Base-by-base conservation (phyloP, 2,329 filamentous ascomycete genomes). In the Aureobasidium sp. region DNA sequence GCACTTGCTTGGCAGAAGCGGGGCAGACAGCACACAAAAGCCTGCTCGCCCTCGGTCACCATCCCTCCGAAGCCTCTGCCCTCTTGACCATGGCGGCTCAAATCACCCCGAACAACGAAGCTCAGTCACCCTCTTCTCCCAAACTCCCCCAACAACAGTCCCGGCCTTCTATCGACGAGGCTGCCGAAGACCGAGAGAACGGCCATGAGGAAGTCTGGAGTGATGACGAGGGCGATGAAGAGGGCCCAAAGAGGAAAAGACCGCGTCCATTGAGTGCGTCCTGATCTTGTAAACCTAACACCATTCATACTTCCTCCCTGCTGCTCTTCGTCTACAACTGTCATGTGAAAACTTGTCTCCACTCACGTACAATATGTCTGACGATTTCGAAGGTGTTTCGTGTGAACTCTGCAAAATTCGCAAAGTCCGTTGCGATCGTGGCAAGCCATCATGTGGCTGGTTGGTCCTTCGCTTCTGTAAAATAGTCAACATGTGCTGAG, bases 361-460 rank as follows among this genome's bases (percentile, higher is more conserved):
- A 36, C 26, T 46, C 12, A 29, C 23, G 50, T n/a, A 13, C 23
- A 29, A 34, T 20, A 62, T 62, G 51, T 62, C 60, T 62, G 60
- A 62, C 60, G 41, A 46, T 32, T 41, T 4, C 20, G 60, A 62
- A 62, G 60, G 75, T 55, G 81, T 83, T 37, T 81, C 79, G 68
- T 84, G 89, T 71, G 89, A 92, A 75, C 80, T 89, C 57, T 91
- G 89, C 78, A 91, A 92, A 75, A 86, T 89, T 73, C 80, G 89
- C 77, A 93, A 73, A 69, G 70, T 72, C 20, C 88, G 88, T 80
- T 89, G 87, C 74, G 88, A 92, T 74, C 84, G 89, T 39, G 86
- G 85, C 5, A 87, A 90, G 68, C 89, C 89, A 1, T 84, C 85
- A n/a, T 89, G 87, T 73, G 86, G 86, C 26, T 89, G 87, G 87